Evolutionary conservation across 139 green algal genomes (phyloP), one percentile per base, ranked within the genome.

Genomic region (Chlamydomonas sp.): DNA sequence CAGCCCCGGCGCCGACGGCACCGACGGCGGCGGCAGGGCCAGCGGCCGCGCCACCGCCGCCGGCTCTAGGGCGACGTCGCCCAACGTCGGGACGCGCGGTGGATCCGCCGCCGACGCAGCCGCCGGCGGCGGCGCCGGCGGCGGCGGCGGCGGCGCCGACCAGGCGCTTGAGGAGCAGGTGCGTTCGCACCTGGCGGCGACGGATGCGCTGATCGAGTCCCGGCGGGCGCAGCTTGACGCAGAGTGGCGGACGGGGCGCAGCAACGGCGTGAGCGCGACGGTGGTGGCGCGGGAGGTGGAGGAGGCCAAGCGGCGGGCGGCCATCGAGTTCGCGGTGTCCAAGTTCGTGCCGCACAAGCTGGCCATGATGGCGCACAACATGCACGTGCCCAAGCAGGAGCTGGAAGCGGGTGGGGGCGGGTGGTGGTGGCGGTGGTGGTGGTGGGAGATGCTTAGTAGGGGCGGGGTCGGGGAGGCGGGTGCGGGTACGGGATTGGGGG

Each of bases 331-430:
- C 5, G 73, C 73, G 16, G 31, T 87, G 0, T 60, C 57, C n/a
- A 20, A 17, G 62, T 87, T 87, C 73, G 73, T 87, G 10, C 83
- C 83, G n/a, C 83, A 59, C 18, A 77, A 77, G 61, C 18, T 87
- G 31, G 83, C 73, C 66, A 9, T 63, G 16, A 87, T 87, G 83
- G 83, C 83, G n/a, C 83, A 79, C 3, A 73, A 87, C n/a, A 76
- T 87, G 69, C 81, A 49, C 2, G 59, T 16, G 59, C 59, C 77
- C 5, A 4, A 8, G 59, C 1, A 10, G 16, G 59, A 15, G 77
- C 15, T 16, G 74, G 49, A 9, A 4, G 9, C 57, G 74, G 78
- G 62, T 83, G 78, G 57, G 75, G 75, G 8, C 20, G 8, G n/a
- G 73, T 4, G 3, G 2, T 71, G 66, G 31, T 49, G 31, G 31